Evolutionary conservation across 768 basidiomycete genomes (phyloP), one percentile per base, ranked within the genome.

Genomic region (Naganishia vishniacii): DNA sequence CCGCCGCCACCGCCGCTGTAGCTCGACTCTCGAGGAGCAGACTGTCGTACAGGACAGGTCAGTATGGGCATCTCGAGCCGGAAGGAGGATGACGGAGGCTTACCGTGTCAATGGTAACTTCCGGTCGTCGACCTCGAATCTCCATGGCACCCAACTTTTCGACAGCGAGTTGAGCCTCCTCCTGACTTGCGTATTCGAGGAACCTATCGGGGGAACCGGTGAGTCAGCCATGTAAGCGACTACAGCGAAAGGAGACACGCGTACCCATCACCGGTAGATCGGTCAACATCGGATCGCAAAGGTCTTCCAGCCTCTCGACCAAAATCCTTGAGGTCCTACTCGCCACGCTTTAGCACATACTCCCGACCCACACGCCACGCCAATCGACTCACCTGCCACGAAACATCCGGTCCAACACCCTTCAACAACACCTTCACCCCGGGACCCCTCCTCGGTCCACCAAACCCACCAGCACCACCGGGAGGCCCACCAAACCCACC

Each of bases 271-370:
- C 88, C 88, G 26, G 88, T 76, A 73, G 92, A 87, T 41, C 91
- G 86, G 75, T 98, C 93, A 66, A 98, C 87, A 74, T 98, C 94
- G 44, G 94, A 91, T 72, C 88, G 97, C 20, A 88, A 89, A 64
- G 97, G 91, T 73, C 85, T 88, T 45, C 91, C 92, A 53, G 89
- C 89, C 73, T 91, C 87, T 66, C 94, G 89, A 70, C 92, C 94
- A 67, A 93, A 97, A 75, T 98, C 94, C 79, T 98, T 98, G 76
- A 98, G 81, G 76, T 98, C 94, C 94, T 98, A 60, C 59, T 59
- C 47, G 60, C 25, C 37, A 26, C 13, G 18, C 18, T 25, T 44
- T 18, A 44, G 42, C 42, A 44, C 6, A n/a, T n/a, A n/a, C n/a
- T n/a, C n/a, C n/a, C n/a, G n/a, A n/a, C n/a, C n/a, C n/a, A n/a